Percentiles rank a stretch among this genome's conserved stretches.
Evolutionary conservation across 2,329 filamentous ascomycete species (phyloP).

Genomic region (Penicillium nordicum): DNA sequence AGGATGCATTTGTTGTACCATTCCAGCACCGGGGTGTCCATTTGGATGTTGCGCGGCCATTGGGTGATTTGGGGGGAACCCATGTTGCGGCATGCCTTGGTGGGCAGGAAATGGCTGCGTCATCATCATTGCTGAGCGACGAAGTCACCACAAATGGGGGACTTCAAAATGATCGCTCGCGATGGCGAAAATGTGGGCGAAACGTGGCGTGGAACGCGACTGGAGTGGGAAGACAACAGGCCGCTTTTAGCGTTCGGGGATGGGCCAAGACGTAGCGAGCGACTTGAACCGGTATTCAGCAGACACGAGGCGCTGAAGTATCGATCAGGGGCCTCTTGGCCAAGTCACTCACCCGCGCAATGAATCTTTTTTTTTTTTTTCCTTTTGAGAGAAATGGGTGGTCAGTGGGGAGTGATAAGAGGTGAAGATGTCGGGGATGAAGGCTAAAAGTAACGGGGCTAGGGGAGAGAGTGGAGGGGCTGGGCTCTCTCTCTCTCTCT

Average conservation of each 20-base stretch:
- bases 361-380: slow-evolving; percentile 17
- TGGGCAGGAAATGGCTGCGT: slow-evolving; percentile 56
- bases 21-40: slow-evolving; percentile 49
- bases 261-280: slow-evolving; percentile 37
- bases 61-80: slow-evolving; percentile 59
- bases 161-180: slow-evolving; percentile 20
- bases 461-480: slow-evolving; percentile 32
- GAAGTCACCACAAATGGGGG: slow-evolving; percentile 35
- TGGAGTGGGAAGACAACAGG: slow-evolving; percentile 17
- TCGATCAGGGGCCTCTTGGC: slow-evolving; percentile 28
- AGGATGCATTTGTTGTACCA: slow-evolving; percentile 58
- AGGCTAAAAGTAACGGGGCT: slow-evolving; percentile 15
- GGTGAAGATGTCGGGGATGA: slow-evolving; percentile 12
- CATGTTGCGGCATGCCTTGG: slow-evolving; percentile 58
- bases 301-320: slow-evolving; percentile 32
- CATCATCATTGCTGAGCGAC: slow-evolving; percentile 51
- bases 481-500: slow-evolving; percentile 18
- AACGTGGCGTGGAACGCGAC: slow-evolving; percentile 24
- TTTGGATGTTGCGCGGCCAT: slow-evolving; percentile 59
- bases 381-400: background rate
- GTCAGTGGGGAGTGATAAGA: slow-evolving; percentile 17
- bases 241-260: slow-evolving; percentile 34
- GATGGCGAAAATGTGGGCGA: slow-evolving; percentile 13
- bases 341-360: slow-evolving; percentile 26
- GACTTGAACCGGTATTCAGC: slow-evolving; percentile 30